Evolutionary conservation across 2,329 filamentous ascomycete species (phyloP).

Genomic region (Botrytis porri): DNA sequence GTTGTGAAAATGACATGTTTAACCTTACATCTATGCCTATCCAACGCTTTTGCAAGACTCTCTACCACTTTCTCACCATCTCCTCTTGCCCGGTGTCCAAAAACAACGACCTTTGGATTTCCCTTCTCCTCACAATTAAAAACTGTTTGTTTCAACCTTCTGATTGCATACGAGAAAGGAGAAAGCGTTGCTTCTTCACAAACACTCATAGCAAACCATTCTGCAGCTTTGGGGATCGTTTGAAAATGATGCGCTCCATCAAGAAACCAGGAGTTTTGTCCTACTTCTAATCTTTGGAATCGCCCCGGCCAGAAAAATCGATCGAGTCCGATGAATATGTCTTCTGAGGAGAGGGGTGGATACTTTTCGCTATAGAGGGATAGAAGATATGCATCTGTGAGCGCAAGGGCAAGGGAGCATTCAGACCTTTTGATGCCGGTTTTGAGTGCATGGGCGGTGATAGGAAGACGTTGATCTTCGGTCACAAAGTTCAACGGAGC

Average conservation of each 20-base stretch:
- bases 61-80: conserved; percentile 18
- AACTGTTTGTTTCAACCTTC: neutral
- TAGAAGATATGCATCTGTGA: conserved; percentile 43
- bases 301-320: conserved; percentile 74
- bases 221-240: conserved; percentile 74
- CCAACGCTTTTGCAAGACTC: conserved; percentile 20
- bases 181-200: conserved; percentile 36
- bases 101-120: conserved; percentile 23
- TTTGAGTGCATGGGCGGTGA: conserved; percentile 37
- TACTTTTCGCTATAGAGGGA: conserved; percentile 40
- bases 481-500: conserved; percentile 40
- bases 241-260: conserved; percentile 51
- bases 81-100: conserved; percentile 19
- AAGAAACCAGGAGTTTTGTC: conserved; percentile 34
- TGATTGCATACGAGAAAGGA: conserved; percentile 16
- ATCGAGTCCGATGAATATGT: conserved; percentile 59
- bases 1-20: conserved; percentile 28
- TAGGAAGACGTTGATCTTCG: conserved; percentile 25
- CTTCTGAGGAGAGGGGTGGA: conserved; percentile 56
- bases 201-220: conserved; percentile 64
- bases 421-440: conserved; percentile 58
- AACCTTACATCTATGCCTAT: conserved; percentile 18
- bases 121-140: neutral
- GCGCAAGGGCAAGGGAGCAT: conserved; percentile 47
- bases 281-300: conserved; percentile 59